Evolutionary conservation across 2,329 filamentous ascomycete species (phyloP), one percentile per base, ranked within the genome.

Genomic region (Colletotrichum somersetense): DNA sequence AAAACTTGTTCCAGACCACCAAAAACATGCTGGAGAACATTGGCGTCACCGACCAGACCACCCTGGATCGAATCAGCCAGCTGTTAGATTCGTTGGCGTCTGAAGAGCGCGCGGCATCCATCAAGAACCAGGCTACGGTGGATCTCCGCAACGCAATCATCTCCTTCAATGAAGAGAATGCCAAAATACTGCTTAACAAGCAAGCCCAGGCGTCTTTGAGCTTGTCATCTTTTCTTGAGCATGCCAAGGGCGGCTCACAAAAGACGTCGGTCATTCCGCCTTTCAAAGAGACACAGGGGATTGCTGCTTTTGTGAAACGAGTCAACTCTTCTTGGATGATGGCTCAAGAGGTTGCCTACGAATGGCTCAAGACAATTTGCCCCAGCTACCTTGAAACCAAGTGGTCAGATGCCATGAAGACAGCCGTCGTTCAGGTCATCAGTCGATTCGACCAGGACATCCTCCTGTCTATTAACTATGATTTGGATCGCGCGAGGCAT

Each of bases 211-310:
- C 86, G 0, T 84, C 85, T 14, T 80, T 89, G 40, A 88, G 88
- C 11, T 82, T 91, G 20, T 89, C 87, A 1, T 89, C 89, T 5
- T 91, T 92, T 75, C 83, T 92, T 5, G 90, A 92, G 74, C 89
- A 91, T 75, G 87, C 89, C 1, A 91, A 91, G 74, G 82, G 87
- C 0, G 85, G 85, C 4, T 84, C 87, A 0, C 85, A 89, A 75
- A 85, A 87, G 62, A 81, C 84, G 30, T 80, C 81, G 1, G 83
- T 83, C n/a, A 83, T 82, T 3, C 81, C 85, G 0, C 75, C 78
- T 0, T 89, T 91, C 73, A 83, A 89, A 26, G 88, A 90, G 66
- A 80, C 82, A 1, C 84, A 83, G 53, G 88, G 88, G 0, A 78
- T 92, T 5, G 80, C 80, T 38, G 75, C 80, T 0, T 92, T 92